These are phyloP conservation scores for Durusdinium trenchii DNA, from an alignment of 73 alveolate species.

Conservation along the genomic window DNA sequence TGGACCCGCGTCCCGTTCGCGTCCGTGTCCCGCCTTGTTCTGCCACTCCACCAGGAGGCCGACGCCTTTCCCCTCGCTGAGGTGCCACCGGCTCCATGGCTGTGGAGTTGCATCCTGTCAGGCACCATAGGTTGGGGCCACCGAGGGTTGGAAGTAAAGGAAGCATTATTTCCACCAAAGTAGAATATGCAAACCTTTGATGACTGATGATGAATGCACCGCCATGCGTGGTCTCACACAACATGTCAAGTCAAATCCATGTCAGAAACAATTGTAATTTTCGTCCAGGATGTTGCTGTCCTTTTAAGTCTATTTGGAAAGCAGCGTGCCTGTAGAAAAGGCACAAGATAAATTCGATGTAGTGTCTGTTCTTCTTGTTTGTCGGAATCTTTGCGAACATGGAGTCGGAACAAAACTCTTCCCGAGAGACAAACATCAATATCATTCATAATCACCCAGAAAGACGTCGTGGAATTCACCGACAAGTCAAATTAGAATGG, in stretches of 20 bases:
- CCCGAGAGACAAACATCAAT: too few relatives aligned
- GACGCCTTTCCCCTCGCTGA: constrained; percentile 34
- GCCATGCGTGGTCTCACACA: background rate
- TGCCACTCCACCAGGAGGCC: constrained; percentile 65
- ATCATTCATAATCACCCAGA: too few relatives aligned
- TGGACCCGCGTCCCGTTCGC: background rate
- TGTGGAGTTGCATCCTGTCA: background rate
- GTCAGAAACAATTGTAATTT: too few relatives aligned
- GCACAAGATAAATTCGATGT: too few relatives aligned
- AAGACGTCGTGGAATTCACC: too few relatives aligned
- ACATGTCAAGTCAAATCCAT: background rate
- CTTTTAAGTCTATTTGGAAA: too few relatives aligned
- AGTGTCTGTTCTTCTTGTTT: too few relatives aligned
- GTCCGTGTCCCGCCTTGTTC: constrained; percentile 14
- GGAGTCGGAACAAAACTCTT: too few relatives aligned
- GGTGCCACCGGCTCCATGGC: background rate
- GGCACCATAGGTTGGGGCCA: background rate
- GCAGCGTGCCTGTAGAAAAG: too few relatives aligned
- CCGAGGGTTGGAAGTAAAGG: background rate
- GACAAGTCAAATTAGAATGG: too few relatives aligned
- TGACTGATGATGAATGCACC: background rate
- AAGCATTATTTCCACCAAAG: background rate
- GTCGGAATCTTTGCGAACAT: too few relatives aligned
- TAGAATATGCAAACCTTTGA: background rate
- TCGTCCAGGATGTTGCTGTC: too few relatives aligned